A percentile compares a stretch with the other conserved stretches of the same genome.
phyloP scores from a whole-genome alignment of 306 rosid genomes.

The Myrica gale region DNA sequence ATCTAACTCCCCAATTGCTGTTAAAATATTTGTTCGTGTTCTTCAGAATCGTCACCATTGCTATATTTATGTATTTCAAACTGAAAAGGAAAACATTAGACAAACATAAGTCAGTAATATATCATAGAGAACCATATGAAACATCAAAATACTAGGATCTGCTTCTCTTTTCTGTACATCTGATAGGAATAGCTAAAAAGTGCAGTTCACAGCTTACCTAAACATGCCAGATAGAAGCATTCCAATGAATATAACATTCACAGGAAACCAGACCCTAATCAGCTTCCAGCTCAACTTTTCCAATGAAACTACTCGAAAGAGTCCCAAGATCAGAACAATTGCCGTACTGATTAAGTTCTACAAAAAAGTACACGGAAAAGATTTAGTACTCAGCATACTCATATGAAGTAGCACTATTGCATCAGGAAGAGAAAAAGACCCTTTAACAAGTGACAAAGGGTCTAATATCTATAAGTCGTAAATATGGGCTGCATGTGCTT shows the following conservation, averaged over 20 bases:
- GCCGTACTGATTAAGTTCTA: slow-evolving; percentile 79
- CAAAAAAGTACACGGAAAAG: slow-evolving; percentile 23
- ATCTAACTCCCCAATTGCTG: slow-evolving; percentile 85
- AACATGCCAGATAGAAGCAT: slow-evolving; percentile 94
- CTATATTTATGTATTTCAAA: slow-evolving; percentile 79
- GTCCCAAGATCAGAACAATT: slow-evolving; percentile 59
- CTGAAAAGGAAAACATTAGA: slow-evolving; percentile 45
- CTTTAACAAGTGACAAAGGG: neutral
- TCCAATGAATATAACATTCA: slow-evolving; percentile 78
- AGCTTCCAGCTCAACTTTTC: slow-evolving; percentile 81
- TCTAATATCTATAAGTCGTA: neutral
- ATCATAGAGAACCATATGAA: slow-evolving; percentile 1
- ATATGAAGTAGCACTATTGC: neutral
- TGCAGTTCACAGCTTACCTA: slow-evolving; percentile 46
- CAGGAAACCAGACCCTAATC: slow-evolving; percentile 83
- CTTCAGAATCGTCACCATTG: slow-evolving; percentile 97
- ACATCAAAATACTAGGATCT: no score
- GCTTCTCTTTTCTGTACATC: no score
- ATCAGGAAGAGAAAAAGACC: neutral
- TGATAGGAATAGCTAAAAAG: neutral
- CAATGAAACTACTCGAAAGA: slow-evolving; percentile 51
- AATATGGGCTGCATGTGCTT: neutral
- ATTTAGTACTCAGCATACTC: neutral
- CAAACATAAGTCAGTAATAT: neutral
- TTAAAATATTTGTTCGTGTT: slow-evolving; percentile 77